Percentiles rank a stretch among this genome's conserved stretches.
Conservation (phyloP, 2,329 filamentous ascomycete genomes). For the Ceratocystis albifundus region DNA sequence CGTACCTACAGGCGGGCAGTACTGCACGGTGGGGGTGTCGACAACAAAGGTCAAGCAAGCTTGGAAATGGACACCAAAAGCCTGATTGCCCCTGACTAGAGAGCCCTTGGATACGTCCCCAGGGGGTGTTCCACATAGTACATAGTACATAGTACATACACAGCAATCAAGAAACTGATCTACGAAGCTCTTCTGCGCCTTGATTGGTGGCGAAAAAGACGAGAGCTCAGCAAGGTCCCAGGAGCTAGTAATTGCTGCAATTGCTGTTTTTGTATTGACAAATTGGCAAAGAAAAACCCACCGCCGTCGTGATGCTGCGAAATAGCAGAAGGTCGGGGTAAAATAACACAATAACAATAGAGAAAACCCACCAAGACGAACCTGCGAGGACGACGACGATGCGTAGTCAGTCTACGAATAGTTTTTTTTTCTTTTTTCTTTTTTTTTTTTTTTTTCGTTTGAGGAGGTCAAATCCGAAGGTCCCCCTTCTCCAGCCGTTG, state of each 20-base stretch:
- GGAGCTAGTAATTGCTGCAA: too few species aligned
- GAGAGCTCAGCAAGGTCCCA: background rate
- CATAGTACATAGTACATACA: too few species aligned
- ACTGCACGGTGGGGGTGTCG: constrained; percentile 2
- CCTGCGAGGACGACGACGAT: too few species aligned
- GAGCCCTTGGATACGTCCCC: constrained; percentile 6
- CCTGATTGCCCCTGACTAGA: constrained; percentile 16
- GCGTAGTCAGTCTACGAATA: too few species aligned
- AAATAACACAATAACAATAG: too few species aligned
- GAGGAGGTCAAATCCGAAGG: background rate
- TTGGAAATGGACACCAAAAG: background rate
- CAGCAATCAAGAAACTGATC: constrained; percentile 6
- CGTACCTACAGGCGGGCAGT: background rate
- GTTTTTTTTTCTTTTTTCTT: too few species aligned
- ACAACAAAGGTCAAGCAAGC: background rate
- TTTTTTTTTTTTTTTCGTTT: too few species aligned
- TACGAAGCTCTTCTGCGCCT: background rate
- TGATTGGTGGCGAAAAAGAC: constrained; percentile 13
- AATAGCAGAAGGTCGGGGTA: too few species aligned
- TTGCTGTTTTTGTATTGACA: too few species aligned
- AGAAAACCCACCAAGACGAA: background rate
- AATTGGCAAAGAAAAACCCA: background rate
- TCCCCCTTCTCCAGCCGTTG: background rate
- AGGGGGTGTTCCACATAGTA: constrained; percentile 14
- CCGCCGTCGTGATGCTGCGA: too few species aligned